Percentiles rank a stretch among this genome's conserved stretches.
Evolutionary conservation across 2,329 filamentous ascomycete species (phyloP).

Genomic region (Byssothecium circinans): DNA sequence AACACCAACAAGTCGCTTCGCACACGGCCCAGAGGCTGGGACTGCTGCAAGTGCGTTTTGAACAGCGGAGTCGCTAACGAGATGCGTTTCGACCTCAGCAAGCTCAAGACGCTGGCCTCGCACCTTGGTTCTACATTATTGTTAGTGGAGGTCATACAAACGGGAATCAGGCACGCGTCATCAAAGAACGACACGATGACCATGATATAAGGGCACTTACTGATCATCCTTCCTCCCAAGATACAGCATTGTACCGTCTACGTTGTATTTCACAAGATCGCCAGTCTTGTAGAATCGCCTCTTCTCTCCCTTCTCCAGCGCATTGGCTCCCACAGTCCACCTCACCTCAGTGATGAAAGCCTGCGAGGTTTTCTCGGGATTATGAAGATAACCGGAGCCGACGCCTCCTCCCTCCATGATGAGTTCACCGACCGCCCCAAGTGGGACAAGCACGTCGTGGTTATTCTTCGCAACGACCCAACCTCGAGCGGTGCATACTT

Average conservation of each 20-base stretch:
- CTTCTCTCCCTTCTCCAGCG: background rate
- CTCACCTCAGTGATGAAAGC: slow-evolving; percentile 26
- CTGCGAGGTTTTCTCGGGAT: slow-evolving; percentile 33
- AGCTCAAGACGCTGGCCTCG: slow-evolving; percentile 50
- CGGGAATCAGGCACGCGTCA: slow-evolving; percentile 7
- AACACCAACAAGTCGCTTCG: slow-evolving; percentile 36
- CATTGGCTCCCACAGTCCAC: slow-evolving; percentile 18
- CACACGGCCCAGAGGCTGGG: slow-evolving; percentile 30
- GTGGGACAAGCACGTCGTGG: slow-evolving; percentile 37
- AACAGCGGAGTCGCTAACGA: slow-evolving; percentile 31
- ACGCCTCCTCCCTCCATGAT: slow-evolving; percentile 44
- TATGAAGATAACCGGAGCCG: slow-evolving; percentile 35
- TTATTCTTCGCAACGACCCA: slow-evolving; percentile 46
- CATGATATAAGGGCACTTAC: background rate
- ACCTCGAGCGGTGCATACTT: slow-evolving; percentile 29
- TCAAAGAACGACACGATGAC: too few species aligned
- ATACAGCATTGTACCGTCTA: slow-evolving; percentile 37
- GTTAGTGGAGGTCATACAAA: background rate
- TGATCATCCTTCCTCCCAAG: slow-evolving; percentile 28
- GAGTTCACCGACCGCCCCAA: slow-evolving; percentile 47
- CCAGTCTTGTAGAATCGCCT: slow-evolving; percentile 41
- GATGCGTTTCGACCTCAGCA: slow-evolving; percentile 50
- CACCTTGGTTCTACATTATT: slow-evolving; percentile 31
- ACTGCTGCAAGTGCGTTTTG: slow-evolving; percentile 35
- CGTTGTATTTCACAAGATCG: slow-evolving; percentile 41